Base-by-base conservation (phyloP, 2,329 filamentous ascomycete species). In the Aspergillus fumigatus region DNA sequence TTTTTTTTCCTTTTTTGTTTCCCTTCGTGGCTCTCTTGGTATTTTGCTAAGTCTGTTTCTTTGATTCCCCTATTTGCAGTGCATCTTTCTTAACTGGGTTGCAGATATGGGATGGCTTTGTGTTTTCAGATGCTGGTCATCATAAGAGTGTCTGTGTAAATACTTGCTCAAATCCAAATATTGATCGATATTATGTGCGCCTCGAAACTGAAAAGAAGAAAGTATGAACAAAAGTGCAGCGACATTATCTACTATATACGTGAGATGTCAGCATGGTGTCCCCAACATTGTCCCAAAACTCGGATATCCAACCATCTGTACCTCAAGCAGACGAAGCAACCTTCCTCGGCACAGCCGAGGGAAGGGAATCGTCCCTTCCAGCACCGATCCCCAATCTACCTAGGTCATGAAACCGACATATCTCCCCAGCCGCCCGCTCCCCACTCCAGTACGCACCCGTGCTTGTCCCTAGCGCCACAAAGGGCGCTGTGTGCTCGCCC, bases 371-470 rank as follows among this genome's bases (percentile, higher is more conserved):
- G 62, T 73, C 70, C 49, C 63, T 60, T 53, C 52, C 58, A 40
- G 48, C 45, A 0, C 60, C 61, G 47, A 68, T 48, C 1, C 69
- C 70, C 27, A 63, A 45, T 17, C 51, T 59, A 1, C 63, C 62
- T 48, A 75, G 54, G 1, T 66, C 65, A 57, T 67, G 62, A 2
- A 62, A 23, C 35, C 62, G 58, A 56, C 70, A 74, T 48, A 79
- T 64, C 67, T 86, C 83, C 70, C 79, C 82, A 1, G 82, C 92
- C 35, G 92, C 89, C 21, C 82, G 83, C 76, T 96, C 90, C 1
- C 92, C 92, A 70, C 89, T 91, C 90, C 90, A 96, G 72, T 91
- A 97, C 10, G 93, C 93, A 0, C 93, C 93, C 0, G 91, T 95
- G 11, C 88, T 89, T 4, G 92, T 97, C 0, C 92, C 93, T 59